A percentile compares a stretch with the other conserved stretches of the same genome.
Conservation (phyloP, 129 eudicot species). For the Tagetes erecta region DNA sequence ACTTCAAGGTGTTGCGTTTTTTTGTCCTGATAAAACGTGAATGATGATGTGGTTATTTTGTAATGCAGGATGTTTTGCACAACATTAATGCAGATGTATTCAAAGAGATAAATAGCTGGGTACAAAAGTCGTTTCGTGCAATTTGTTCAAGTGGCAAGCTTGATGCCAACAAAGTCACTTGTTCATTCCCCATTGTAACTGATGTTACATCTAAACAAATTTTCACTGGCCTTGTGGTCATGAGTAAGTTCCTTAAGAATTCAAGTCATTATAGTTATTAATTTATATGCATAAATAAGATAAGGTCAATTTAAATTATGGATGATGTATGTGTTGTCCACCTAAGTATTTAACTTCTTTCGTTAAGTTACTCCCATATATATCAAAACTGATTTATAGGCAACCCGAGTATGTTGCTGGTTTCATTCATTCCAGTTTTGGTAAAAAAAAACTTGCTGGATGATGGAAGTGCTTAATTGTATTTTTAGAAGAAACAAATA, state of each 20-base stretch:
- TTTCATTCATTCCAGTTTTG: not conserved
- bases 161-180: conserved; percentile 41
- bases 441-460: not conserved
- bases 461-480: not conserved
- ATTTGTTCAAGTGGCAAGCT: conserved; percentile 51
- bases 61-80: conserved; percentile 64
- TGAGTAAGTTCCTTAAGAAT: conserved; percentile 48
- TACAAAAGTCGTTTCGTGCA: conserved; percentile 56
- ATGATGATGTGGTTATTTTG: not conserved
- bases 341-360: not conserved
- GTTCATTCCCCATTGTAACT: conserved; percentile 53
- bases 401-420: not conserved
- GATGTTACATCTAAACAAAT: conserved; percentile 52
- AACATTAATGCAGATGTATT: conserved; percentile 55
- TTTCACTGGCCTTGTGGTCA: conserved; percentile 62
- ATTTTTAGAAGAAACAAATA: not conserved
- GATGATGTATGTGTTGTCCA: not conserved
- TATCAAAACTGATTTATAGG: not conserved
- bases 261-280: conserved; percentile 2
- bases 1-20: not conserved
- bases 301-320: not conserved
- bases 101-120: conserved; percentile 62
- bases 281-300: not conserved
- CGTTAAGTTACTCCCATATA: not conserved
- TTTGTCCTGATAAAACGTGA: not conserved